phyloP scores from a whole-genome alignment of 2,329 filamentous ascomycete genomes.

The Colletotrichum spaethianum region DNA sequence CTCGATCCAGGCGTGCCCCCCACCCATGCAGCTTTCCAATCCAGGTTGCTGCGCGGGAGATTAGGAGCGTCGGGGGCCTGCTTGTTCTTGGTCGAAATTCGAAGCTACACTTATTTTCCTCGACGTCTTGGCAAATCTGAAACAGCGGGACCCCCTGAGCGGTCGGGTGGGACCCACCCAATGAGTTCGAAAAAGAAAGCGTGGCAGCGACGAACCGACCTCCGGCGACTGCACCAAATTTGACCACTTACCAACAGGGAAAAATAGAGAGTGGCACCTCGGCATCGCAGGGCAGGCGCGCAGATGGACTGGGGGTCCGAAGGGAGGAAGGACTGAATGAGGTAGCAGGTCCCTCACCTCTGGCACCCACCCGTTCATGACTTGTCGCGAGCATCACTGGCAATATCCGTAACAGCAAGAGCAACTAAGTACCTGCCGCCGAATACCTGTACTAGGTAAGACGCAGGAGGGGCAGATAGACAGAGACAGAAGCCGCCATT shows the following conservation, averaged over 20 bases:
- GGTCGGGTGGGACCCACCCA: conserved; percentile 3
- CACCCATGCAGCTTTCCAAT: neutral
- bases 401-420: neutral
- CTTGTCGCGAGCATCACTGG: neutral
- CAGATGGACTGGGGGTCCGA: neutral
- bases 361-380: no score
- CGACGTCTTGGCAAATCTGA: conserved; percentile 39
- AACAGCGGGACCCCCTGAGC: conserved; percentile 33
- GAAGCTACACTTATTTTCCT: conserved; percentile 40
- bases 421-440: conserved; percentile 4
- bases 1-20: neutral
- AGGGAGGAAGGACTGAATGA: neutral
- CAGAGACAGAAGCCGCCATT: neutral
- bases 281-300: neutral
- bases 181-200: conserved; percentile 2
- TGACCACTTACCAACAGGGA: neutral
- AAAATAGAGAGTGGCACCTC: neutral
- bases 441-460: no score
- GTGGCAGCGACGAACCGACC: conserved; percentile 11
- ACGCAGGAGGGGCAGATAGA: neutral
- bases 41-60: conserved; percentile 13
- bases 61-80: conserved; percentile 27
- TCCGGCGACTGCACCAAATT: neutral
- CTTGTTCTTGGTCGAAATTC: conserved; percentile 23
- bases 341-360: no score